These are phyloP conservation scores for Tuber melanosporum DNA, from an alignment of 495 filamentous ascomycete genomes.

Conservation along the genomic window DNA sequence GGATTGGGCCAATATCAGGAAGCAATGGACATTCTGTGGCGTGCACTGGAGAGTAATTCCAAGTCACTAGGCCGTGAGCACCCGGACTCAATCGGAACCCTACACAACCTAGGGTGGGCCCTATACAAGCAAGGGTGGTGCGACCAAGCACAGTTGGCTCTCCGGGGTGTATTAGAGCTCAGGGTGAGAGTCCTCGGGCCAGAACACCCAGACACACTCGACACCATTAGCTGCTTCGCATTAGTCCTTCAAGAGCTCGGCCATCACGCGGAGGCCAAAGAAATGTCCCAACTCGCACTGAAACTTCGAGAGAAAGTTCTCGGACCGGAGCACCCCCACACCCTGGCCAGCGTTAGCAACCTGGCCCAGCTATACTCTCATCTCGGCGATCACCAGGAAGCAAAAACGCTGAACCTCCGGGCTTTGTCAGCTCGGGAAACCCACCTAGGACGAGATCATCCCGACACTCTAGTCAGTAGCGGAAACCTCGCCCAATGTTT, in stretches of 20 bases:
- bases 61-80: slow-evolving; percentile 14
- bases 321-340: slow-evolving; percentile 33
- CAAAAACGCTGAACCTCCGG: background rate
- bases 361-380: background rate
- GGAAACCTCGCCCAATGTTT: slow-evolving; percentile 19
- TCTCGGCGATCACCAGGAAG: background rate
- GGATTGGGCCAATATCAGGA: slow-evolving; percentile 16
- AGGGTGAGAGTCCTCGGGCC: slow-evolving; percentile 26
- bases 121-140: slow-evolving; percentile 15
- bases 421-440: background rate
- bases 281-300: slow-evolving; percentile 33
- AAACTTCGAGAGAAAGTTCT: slow-evolving; percentile 19
- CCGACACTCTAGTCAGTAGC: slow-evolving; percentile 20
- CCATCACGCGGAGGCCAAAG: slow-evolving; percentile 33
- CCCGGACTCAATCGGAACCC: slow-evolving; percentile 10
- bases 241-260: slow-evolving; percentile 25
- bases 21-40: slow-evolving; percentile 20
- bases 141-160: slow-evolving; percentile 27
- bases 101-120: slow-evolving; percentile 11
- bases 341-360: slow-evolving; percentile 22
- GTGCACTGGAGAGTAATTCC: slow-evolving; percentile 5
- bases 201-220: slow-evolving; percentile 32
- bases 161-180: slow-evolving; percentile 13
- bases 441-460: slow-evolving; percentile 16
- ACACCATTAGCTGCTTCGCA: slow-evolving; percentile 25